Percentiles rank a stretch among this genome's conserved stretches.
phyloP scores from a whole-genome alignment of 2,329 filamentous ascomycete genomes.

The Chaetomium sp. region DNA sequence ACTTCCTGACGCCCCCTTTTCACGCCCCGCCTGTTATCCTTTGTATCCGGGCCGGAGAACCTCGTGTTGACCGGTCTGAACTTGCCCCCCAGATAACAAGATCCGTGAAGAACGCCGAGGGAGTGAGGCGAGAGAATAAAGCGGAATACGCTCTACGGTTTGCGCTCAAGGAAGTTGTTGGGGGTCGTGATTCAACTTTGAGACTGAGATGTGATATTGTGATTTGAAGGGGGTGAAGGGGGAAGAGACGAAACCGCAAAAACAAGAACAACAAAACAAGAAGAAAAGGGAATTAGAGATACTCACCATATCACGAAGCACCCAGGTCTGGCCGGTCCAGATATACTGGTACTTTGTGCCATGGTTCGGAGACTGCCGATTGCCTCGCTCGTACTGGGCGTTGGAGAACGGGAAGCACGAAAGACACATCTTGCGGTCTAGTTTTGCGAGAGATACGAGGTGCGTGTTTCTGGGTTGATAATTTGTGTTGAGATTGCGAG shows the following conservation, averaged over 20 bases:
- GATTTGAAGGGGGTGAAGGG: neutral
- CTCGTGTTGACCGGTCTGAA: too few species aligned
- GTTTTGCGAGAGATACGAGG: neutral
- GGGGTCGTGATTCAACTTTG: too few species aligned
- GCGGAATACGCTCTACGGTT: too few species aligned
- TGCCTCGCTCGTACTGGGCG: constrained; percentile 41
- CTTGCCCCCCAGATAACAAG: too few species aligned
- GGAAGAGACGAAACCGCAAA: neutral
- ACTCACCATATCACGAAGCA: constrained; percentile 34
- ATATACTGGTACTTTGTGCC: constrained; percentile 30
- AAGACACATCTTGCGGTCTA: constrained; percentile 41
- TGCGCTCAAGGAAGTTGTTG: too few species aligned
- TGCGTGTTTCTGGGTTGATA: neutral
- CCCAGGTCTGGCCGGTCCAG: constrained; percentile 35
- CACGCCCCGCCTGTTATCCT: too few species aligned
- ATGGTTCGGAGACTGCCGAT: constrained; percentile 24
- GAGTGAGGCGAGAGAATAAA: too few species aligned
- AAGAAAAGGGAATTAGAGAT: neutral
- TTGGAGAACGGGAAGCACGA: constrained; percentile 46
- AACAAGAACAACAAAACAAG: neutral
- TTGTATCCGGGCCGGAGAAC: too few species aligned
- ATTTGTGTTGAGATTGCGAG: neutral
- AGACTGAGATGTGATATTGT: too few species aligned
- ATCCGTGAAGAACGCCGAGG: too few species aligned
- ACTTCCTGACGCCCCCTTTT: too few species aligned